Conservation (phyloP, 75 land plant genomes). For the Cunninghamia lanceolata region DNA sequence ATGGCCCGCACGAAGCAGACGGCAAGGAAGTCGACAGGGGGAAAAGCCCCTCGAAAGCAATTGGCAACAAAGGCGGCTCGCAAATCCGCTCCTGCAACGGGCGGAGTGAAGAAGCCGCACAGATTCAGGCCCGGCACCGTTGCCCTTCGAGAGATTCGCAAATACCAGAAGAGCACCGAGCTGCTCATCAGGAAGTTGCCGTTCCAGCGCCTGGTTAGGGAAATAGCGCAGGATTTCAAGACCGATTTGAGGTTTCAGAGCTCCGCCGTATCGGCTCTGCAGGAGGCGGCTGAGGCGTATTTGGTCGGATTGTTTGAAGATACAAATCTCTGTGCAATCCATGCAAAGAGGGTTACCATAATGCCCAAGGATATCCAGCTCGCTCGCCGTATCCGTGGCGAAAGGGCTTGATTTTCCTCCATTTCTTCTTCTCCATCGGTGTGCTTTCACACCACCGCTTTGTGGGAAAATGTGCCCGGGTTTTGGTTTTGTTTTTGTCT, state of each 20-base stretch:
- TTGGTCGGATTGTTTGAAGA: conserved; percentile 3
- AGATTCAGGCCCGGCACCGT: conserved; percentile 35
- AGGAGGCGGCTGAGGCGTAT: conserved; percentile 6
- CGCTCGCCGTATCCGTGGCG: conserved; percentile 16
- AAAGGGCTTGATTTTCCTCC: neutral
- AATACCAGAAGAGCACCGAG: conserved; percentile 8
- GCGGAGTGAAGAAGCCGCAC: conserved; percentile 56
- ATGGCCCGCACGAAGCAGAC: conserved; percentile 56
- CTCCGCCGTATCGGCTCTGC: neutral
- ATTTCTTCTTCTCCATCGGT: neutral
- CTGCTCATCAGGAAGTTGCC: neutral
- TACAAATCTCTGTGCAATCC: neutral
- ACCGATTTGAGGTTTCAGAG: conserved; percentile 7
- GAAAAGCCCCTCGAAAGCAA: conserved; percentile 40
- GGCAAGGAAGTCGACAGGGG: conserved; percentile 43
- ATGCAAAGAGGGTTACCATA: conserved; percentile 7
- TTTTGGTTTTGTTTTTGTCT: too few species aligned
- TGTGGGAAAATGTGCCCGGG: neutral
- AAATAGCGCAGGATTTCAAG: neutral
- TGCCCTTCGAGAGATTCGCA: conserved; percentile 22
- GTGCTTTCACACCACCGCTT: neutral
- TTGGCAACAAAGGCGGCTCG: conserved; percentile 37
- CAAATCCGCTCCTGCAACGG: conserved; percentile 38
- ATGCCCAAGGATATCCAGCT: conserved; percentile 22
- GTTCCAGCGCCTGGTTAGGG: conserved; percentile 4